Base-by-base conservation (phyloP, 164 flowering plant species). In the Kalanchoe fedtschenkoi region DNA sequence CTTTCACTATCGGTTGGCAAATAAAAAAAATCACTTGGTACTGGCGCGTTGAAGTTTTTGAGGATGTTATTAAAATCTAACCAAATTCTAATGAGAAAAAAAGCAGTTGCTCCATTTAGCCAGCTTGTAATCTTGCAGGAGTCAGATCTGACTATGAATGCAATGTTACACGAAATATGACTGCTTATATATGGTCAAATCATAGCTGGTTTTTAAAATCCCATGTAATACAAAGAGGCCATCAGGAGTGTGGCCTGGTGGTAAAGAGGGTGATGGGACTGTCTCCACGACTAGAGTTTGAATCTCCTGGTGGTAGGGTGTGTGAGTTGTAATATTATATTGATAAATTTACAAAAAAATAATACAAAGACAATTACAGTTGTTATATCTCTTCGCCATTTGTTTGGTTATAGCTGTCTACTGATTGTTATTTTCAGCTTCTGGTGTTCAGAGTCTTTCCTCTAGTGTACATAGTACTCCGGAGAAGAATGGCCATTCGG, bases 401-500 rank as follows among this genome's bases (percentile, higher is more conserved):
- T 39, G 6, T 15, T 55, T 13, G 2, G 24, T 35, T 51, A 59
- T 51, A n/a, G 13, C 17, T 60, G 29, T 13, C 24, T 39, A 17
- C 39, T 39, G 32, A 21, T 39, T 37, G 4, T 32, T 17, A 10
- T 21, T 39, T 41, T 13, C 74, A 75, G 88, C 65, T 75, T 81
- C 81, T 67, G 83, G 84, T 42, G 67, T 80, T 59, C 84, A 66
- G 54, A 79, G 83, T 62, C 74, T 75, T 65, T 81, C 85, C 53
- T 84, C 91, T 57, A 80, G 84, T 67, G 83, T 78, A 68, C 87
- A 80, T 61, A 81, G 90, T 78, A 81, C 84, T 34, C 84, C 85
- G 41, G 89, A 78, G 71, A 83, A 79, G 64, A 77, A 75, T 61
- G 83, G 78, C 24, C 74, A 74, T 65, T 72, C 72, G 47, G 80